Base-by-base conservation (phyloP, 2,329 filamentous ascomycete species). In the Fusarium buharicum region DNA sequence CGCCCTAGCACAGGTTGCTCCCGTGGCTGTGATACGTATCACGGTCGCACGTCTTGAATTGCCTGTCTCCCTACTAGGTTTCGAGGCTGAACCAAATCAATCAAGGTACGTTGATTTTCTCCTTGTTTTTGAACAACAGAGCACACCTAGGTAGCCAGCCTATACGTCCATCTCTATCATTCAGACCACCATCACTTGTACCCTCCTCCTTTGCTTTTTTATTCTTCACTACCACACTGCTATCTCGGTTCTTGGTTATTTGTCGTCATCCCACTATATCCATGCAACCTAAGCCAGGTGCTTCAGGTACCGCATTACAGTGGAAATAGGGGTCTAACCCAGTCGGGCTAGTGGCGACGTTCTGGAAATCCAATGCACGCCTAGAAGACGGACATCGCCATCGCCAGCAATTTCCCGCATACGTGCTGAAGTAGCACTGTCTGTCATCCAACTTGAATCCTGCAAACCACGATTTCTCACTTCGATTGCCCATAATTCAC, bases 401-500 rank as follows among this genome's bases (percentile, higher is more conserved):
- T 70, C 66, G 46, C 69, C 64, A 69, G 73, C 72, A 76, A 76
- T 76, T 76, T 76, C 75, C 72, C 73, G 51, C 74, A 72, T 72
- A 72, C 67, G 66, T 64, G 56, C 52, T 62, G 58, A 43, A 34
- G 49, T 57, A 54, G 50, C 60, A 62, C 61, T 58, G 49, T 49
- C 52, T 50, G 49, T 54, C 37, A 48, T 43, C 55, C 59, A 67
- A 69, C 61, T 63, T 62, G 50, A 52, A 65, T 55, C 55, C 46
- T 59, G 48, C 62, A 70, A 59, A 53, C 50, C 57, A 55, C 61
- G 49, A 58, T 52, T 59, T 45, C 39, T 30, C n/a, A 59, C 52
- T 38, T 58, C 48, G 31, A 56, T 60, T 54, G 45, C 36, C 37
- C 41, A 46, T 34, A 31, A 27, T 50, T 38, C 17, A 50, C 50